Percentiles rank a stretch among this genome's conserved stretches.
Evolutionary conservation across 2,329 filamentous ascomycete genomes (phyloP).

Genomic region (Scorias spongiosa): DNA sequence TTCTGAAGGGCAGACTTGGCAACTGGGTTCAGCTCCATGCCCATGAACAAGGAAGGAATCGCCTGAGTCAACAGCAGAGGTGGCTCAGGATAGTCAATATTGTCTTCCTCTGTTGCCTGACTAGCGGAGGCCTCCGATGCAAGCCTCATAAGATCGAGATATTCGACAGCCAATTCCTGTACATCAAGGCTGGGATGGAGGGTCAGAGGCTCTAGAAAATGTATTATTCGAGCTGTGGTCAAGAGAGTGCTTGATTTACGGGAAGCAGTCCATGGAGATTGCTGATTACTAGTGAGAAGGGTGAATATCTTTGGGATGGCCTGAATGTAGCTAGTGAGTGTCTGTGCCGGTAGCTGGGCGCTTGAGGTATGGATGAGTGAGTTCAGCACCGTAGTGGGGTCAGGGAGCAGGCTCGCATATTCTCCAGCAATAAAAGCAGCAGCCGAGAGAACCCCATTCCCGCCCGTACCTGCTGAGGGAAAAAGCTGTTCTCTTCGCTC

Average conservation of each 20-base stretch:
- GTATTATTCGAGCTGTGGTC: slow-evolving; percentile 64
- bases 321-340: slow-evolving; percentile 68
- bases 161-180: slow-evolving; percentile 86
- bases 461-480: slow-evolving; percentile 33
- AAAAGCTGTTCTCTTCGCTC: slow-evolving; percentile 45
- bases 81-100: slow-evolving; percentile 56
- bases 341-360: slow-evolving; percentile 43
- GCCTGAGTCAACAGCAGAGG: slow-evolving; percentile 80
- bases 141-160: slow-evolving; percentile 75
- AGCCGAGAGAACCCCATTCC: slow-evolving; percentile 53
- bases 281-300: slow-evolving; percentile 49
- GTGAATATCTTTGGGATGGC: slow-evolving; percentile 76
- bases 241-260: slow-evolving; percentile 62
- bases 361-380: slow-evolving; percentile 55
- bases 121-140: slow-evolving; percentile 65
- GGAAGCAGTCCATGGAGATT: slow-evolving; percentile 53
- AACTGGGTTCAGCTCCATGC: slow-evolving; percentile 84
- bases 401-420: slow-evolving; percentile 57
- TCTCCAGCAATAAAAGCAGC: slow-evolving; percentile 81
- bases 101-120: slow-evolving; percentile 41
- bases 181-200: slow-evolving; percentile 82
- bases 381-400: slow-evolving; percentile 57
- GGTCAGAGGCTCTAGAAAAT: slow-evolving; percentile 64
- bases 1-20: slow-evolving; percentile 69
- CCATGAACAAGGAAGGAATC: slow-evolving; percentile 73